Percentiles rank a stretch among this genome's conserved stretches.
phyloP scores from a whole-genome alignment of 768 basidiomycete species.

The Daedaleopsis sinensis region DNA sequence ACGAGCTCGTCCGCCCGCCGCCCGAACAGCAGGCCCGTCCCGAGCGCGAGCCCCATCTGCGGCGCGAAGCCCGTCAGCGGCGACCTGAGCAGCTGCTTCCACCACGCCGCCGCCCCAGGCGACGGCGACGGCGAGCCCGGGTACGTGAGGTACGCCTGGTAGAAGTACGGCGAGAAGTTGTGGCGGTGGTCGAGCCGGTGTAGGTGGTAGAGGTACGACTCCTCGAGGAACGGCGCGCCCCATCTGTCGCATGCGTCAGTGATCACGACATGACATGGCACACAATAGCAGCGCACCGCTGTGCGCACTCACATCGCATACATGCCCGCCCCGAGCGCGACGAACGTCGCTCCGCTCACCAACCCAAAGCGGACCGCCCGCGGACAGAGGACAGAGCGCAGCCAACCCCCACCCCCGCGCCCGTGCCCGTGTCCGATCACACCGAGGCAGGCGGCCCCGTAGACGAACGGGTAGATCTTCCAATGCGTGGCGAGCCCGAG shows the following conservation, averaged over 20 bases:
- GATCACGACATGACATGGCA: background rate
- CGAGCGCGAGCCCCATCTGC: constrained; percentile 73
- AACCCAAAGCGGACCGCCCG: constrained; percentile 64
- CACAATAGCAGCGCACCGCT: background rate
- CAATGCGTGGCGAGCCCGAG: constrained; percentile 89
- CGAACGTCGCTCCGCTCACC: constrained; percentile 73
- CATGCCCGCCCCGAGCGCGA: constrained; percentile 59
- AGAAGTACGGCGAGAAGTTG: constrained; percentile 98
- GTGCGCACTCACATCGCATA: constrained; percentile 68
- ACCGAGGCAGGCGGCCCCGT: constrained; percentile 77
- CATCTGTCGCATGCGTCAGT: constrained; percentile 76
- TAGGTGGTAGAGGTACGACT: constrained; percentile 93
- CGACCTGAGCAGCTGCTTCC: constrained; percentile 58
- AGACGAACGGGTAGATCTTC: constrained; percentile 97
- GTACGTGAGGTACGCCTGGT: constrained; percentile 89
- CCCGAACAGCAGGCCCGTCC: constrained; percentile 75
- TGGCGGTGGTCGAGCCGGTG: constrained; percentile 94
- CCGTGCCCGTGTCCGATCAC: constrained; percentile 39
- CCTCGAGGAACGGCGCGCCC: constrained; percentile 90
- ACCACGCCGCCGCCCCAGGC: constrained; percentile 31
- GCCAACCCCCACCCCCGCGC: constrained; percentile 32
- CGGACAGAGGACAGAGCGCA: constrained; percentile 47
- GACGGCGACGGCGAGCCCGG: constrained; percentile 39
- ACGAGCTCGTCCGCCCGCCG: constrained; percentile 59
- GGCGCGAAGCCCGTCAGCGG: constrained; percentile 84